These are phyloP conservation scores for Pelargonium nanum DNA, from an alignment of 345 rosid species.

Conservation along the genomic window DNA sequence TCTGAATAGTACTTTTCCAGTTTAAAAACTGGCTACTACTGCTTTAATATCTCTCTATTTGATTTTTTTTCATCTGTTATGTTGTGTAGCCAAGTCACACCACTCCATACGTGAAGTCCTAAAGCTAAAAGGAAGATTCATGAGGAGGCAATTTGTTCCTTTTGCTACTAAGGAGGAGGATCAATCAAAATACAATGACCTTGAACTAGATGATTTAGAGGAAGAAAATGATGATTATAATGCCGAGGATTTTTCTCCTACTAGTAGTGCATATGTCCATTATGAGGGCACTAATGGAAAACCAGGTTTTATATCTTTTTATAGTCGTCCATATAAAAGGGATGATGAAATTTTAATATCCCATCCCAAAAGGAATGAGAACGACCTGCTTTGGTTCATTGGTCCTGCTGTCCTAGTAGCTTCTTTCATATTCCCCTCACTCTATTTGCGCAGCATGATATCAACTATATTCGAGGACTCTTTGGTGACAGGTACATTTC, in stretches of 20 bases:
- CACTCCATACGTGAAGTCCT: constrained; percentile 15
- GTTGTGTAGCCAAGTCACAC: constrained; percentile 22
- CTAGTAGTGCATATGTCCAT: constrained; percentile 24
- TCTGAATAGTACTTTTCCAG: background rate
- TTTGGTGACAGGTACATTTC: constrained; percentile 60
- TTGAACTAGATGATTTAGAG: constrained; percentile 21
- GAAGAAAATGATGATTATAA: constrained; percentile 18
- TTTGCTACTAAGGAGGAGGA: constrained; percentile 37
- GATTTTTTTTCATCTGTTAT: constrained; percentile 16
- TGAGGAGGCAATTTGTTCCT: constrained; percentile 21
- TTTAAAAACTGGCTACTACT: background rate
- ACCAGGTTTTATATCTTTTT: constrained; percentile 75
- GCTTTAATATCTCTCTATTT: constrained; percentile 6
- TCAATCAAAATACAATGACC: constrained; percentile 30
- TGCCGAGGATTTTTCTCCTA: constrained; percentile 27
- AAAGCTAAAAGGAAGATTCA: constrained; percentile 23
- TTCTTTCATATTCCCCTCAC: constrained; percentile 80
- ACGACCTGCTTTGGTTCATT: constrained; percentile 58
- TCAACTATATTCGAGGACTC: constrained; percentile 90
- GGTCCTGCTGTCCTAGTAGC: constrained; percentile 90
- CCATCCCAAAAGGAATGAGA: constrained; percentile 29
- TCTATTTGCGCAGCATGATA: constrained; percentile 64
- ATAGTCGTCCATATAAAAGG: constrained; percentile 38
- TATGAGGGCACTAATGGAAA: constrained; percentile 50
- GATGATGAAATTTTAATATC: constrained; percentile 22